Percentiles rank a stretch among this genome's conserved stretches.
Conservation (phyloP, 2,329 filamentous ascomycete species). For the Colletotrichum sp. region DNA sequence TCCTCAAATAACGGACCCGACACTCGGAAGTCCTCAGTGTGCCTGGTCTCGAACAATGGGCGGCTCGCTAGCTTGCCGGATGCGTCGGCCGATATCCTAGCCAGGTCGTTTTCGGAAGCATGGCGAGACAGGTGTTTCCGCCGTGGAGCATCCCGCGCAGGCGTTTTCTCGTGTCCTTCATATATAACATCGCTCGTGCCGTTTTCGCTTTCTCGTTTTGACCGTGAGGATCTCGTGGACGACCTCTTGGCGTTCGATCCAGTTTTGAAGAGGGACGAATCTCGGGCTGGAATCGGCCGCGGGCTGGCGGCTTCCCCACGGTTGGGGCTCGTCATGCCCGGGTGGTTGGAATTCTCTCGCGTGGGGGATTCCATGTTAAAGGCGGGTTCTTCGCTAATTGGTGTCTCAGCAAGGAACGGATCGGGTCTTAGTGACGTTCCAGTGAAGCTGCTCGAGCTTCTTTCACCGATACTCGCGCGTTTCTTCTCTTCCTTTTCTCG, state of each 20-base stretch:
- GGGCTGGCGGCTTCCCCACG: constrained; percentile 45
- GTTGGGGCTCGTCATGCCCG: constrained; percentile 27
- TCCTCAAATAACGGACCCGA: constrained; percentile 12
- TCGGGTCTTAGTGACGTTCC: constrained; percentile 44
- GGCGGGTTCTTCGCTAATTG: constrained; percentile 60
- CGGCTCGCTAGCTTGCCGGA: constrained; percentile 4
- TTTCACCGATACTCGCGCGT: constrained; percentile 48
- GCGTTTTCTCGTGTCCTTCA: constrained; percentile 40
- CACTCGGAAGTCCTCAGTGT: constrained; percentile 3
- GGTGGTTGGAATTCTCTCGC: constrained; percentile 23
- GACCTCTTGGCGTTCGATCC: constrained; percentile 57
- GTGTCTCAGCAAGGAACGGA: constrained; percentile 55
- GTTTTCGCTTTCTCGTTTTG: constrained; percentile 52
- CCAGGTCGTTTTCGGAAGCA: constrained; percentile 19
- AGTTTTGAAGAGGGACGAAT: constrained; percentile 70
- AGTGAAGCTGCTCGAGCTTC: constrained; percentile 44
- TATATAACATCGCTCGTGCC: constrained; percentile 44
- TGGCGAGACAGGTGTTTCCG: constrained; percentile 27
- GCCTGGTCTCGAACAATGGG: constrained; percentile 21
- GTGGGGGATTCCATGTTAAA: constrained; percentile 29
- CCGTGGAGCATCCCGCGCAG: constrained; percentile 16
- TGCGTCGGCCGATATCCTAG: constrained; percentile 27
- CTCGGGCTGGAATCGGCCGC: constrained; percentile 66
- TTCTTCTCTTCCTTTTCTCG: constrained; percentile 69
- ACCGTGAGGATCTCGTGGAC: constrained; percentile 52